Base-by-base conservation (phyloP, 1,139 yeast species). In the Geotrichum histeridarum region DNA sequence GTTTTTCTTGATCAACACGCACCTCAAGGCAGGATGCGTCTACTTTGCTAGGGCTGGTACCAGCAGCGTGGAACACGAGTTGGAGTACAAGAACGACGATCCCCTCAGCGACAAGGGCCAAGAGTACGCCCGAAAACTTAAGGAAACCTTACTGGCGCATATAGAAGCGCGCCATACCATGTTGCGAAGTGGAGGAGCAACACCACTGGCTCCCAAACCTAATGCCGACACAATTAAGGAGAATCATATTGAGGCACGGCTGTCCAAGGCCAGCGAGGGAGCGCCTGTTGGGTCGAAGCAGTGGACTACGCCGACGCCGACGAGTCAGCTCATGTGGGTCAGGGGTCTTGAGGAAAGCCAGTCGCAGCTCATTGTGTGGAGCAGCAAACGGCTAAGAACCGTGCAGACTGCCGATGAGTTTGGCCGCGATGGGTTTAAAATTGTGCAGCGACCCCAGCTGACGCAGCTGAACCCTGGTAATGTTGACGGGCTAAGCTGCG, bases 381-480 rank as follows among this genome's bases (percentile, higher is more conserved):
- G 97, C 0, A 91, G 97, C 0, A 90, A 94, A 6, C 81, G 96
- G 57, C 77, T 80, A 62, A 79, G 97, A 64, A 90, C 97, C 0
- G 77, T 84, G 14, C 89, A 90, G 63, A 82, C 96, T 1, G 90
- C 94, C 0, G 77, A 78, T 53, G 81, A 77, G 57, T 42, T 42
- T 15, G 15, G 27, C n/a, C 44, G 44, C 44, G 44, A 43, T 3
- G 47, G 38, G 47, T 14, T 32, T 22, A 18, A 48, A 6, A 39
- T 49, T 14, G 75, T 84, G 55, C 90, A 86, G 67, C 77, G 96
- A 60, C 82, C 91, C 42, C 95, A 89, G 67, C 74, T 93, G 63
- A 84, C 90, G 39, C 97, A 89, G 67, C 74, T 88, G 65, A 89
- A 91, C 64, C 96, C 96, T 0, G 99, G 99, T n/a, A 82, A 81